These are phyloP conservation scores for Anastatica hierochuntica DNA, from an alignment of 345 rosid species.

Conservation along the genomic window DNA sequence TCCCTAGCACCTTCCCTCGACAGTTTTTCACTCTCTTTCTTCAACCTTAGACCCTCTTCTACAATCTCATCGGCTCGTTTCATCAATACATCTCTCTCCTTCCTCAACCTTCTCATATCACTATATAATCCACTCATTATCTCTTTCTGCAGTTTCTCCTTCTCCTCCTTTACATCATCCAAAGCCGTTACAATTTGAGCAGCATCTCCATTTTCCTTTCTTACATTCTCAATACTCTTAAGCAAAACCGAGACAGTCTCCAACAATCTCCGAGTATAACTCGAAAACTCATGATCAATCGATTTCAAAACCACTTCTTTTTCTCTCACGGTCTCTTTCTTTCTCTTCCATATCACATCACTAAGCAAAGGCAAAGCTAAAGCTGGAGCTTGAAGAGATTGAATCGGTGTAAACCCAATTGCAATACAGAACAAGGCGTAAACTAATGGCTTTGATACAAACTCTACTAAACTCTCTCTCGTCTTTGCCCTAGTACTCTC, in stretches of 20 bases:
- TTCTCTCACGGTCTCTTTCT: constrained; percentile 27
- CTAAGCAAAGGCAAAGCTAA: constrained; percentile 37
- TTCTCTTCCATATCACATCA: constrained; percentile 29
- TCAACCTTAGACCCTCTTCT: constrained; percentile 34
- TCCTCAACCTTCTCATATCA: constrained; percentile 38
- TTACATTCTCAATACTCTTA: constrained; percentile 46
- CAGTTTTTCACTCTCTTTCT: constrained; percentile 30
- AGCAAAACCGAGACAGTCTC: constrained; percentile 49
- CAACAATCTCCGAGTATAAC: constrained; percentile 46
- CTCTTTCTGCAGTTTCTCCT: constrained; percentile 49
- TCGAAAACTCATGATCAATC: constrained; percentile 44
- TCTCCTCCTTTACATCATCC: constrained; percentile 45
- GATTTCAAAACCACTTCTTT: constrained; percentile 26
- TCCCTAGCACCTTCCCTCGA: constrained; percentile 20
- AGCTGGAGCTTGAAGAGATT: constrained; percentile 39
- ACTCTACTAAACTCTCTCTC: constrained; percentile 23
- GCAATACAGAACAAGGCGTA: constrained; percentile 54
- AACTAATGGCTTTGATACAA: constrained; percentile 35
- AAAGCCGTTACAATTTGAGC: constrained; percentile 34
- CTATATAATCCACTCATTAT: constrained; percentile 48
- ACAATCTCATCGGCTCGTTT: constrained; percentile 41
- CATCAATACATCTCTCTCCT: constrained; percentile 41
- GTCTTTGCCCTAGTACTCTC: constrained; percentile 12
- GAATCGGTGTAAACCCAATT: constrained; percentile 46
- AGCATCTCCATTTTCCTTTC: constrained; percentile 41